These are phyloP conservation scores for Podospora appendiculata DNA, from an alignment of 495 filamentous ascomycete species.

Conservation along the genomic window DNA sequence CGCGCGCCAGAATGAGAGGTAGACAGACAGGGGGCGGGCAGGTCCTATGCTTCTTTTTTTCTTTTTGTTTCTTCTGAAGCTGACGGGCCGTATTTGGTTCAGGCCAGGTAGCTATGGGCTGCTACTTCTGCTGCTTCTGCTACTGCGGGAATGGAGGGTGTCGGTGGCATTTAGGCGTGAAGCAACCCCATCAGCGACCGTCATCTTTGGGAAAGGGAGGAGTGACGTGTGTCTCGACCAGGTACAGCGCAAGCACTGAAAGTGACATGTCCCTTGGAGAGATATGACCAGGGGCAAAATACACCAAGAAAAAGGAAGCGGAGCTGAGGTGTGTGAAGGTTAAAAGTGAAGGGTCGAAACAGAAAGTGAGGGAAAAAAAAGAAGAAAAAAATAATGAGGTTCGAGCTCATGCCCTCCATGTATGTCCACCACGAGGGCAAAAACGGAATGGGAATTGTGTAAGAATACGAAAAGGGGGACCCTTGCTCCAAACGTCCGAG, in stretches of 20 bases:
- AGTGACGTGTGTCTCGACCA: slow-evolving; percentile 11
- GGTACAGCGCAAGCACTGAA: slow-evolving; percentile 1
- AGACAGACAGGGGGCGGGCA: no score
- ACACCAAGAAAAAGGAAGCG: neutral
- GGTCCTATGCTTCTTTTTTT: no score
- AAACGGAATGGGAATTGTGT: neutral
- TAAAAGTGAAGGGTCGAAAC: neutral
- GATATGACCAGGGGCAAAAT: neutral
- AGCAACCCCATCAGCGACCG: slow-evolving; percentile 19
- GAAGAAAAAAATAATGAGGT: no score
- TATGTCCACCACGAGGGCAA: neutral
- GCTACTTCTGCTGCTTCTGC: slow-evolving; percentile 1
- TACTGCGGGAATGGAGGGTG: slow-evolving; percentile 10
- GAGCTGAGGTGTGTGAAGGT: neutral
- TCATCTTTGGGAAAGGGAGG: slow-evolving; percentile 18
- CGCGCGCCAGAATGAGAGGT: no score
- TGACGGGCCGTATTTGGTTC: no score
- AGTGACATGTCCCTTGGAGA: neutral
- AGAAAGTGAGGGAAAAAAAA: slow-evolving; percentile 2
- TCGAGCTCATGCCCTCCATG: neutral
- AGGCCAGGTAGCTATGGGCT: neutral
- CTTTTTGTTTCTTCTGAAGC: no score
- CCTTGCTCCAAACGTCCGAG: neutral
- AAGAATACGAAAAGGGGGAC: neutral
- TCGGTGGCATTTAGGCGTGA: slow-evolving; percentile 21